Evolutionary conservation across 345 rosid species (phyloP), one percentile per base, ranked within the genome.

Genomic region (Acer saccharum): DNA sequence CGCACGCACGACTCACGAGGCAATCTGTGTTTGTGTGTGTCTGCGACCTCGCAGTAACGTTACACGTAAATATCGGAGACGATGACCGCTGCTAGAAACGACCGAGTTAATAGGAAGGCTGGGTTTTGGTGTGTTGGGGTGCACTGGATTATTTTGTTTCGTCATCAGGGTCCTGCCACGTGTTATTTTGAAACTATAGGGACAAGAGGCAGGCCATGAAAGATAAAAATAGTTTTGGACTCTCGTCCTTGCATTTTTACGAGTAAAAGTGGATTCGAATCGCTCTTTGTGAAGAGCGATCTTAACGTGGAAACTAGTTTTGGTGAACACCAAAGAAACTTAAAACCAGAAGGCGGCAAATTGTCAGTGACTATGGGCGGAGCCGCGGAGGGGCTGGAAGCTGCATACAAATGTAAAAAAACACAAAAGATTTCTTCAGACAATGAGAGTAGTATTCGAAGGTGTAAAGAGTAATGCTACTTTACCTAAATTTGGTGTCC

Each of bases 311-410:
- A 95, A 86, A 84, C 44, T 16, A 78, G 90, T 78, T 92, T 86
- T 74, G 92, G 92, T 3, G 81, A 89, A 70, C 87, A 88, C 99
- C 97, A 0, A 93, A 93, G 90, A 95, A 95, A 83, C 92, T 93
- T 69, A 95, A 93, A 82, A 90, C 87, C 89, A 89, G 90, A 86
- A 89, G 39, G 39, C 6, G 87, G 80, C 89, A 81, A 46, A 81
- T 89, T 41, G 55, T 76, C 0, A 82, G 89, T 7, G 97, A 92
- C 54, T 98, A 92, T 57, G 98, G 39, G 39, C 4, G 6, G n/a
- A n/a, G n/a, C n/a, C n/a, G n/a, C n/a, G n/a, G 39, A 4, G 4
- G 39, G 35, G 39, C 6, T 93, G 61, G 97, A 94, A 87, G 94
- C 95, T 48, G 98, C 98, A 0, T 85, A 86, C 25, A 86, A 81